These are phyloP conservation scores for Cyamopsis tetragonoloba DNA, from an alignment of 306 rosid species.

Conservation along the genomic window DNA sequence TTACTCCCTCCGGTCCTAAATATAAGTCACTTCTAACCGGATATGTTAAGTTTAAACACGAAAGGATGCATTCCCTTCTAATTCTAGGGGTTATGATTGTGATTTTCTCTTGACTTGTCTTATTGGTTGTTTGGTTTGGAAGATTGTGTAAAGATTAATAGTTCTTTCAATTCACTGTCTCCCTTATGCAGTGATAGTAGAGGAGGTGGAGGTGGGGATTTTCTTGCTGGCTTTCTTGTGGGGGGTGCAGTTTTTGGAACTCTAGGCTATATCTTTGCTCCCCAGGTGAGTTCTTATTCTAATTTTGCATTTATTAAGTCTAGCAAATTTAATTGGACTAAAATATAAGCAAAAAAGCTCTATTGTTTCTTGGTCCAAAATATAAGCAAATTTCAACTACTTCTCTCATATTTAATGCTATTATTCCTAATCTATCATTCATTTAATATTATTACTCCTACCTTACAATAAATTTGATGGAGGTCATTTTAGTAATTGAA, in stretches of 20 bases:
- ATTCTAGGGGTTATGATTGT: neutral
- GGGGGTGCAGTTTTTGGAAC: slow-evolving; percentile 95
- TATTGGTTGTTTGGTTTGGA: slow-evolving; percentile 10
- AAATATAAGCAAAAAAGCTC: no score
- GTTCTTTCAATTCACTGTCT: slow-evolving; percentile 17
- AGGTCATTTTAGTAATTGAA: no score
- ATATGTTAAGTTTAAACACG: no score
- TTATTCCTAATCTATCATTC: no score
- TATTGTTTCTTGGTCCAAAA: no score
- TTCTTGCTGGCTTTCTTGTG: slow-evolving; percentile 75
- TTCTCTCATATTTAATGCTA: no score
- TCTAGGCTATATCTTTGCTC: slow-evolving; percentile 79
- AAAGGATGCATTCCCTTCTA: no score
- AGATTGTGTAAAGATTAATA: neutral
- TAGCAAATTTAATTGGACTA: slow-evolving; percentile 13
- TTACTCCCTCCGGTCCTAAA: no score
- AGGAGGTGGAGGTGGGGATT: slow-evolving; percentile 75
- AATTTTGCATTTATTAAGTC: slow-evolving; percentile 2
- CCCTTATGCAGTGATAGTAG: slow-evolving; percentile 48
- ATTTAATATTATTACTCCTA: no score
- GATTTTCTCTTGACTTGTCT: neutral
- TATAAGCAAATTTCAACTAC: no score
- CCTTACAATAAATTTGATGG: no score
- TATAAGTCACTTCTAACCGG: no score
- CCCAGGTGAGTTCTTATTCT: slow-evolving; percentile 62